Percentiles rank a stretch among this genome's conserved stretches.
Conservation (phyloP, 1,284 basidiomycete species). For the Melanopsichium pennsylvanicum region DNA sequence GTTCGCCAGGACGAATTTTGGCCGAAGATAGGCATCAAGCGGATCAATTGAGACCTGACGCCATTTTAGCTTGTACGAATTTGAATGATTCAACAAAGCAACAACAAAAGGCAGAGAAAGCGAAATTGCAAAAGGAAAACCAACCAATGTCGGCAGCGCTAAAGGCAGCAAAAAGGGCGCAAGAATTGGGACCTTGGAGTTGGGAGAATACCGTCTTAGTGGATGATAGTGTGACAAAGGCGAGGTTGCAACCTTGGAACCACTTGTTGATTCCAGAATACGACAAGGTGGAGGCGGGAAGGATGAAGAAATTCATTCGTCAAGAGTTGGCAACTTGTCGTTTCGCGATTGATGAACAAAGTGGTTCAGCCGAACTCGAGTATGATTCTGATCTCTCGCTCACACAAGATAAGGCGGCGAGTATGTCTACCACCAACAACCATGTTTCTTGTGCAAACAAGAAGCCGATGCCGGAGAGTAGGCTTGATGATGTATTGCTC, state of each 20-base stretch:
- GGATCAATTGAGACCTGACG: constrained; percentile 26
- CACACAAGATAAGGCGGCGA: too few species aligned
- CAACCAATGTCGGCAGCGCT: not conserved
- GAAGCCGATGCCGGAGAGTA: constrained; percentile 14
- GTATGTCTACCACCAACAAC: too few species aligned
- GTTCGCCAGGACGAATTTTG: constrained; percentile 6
- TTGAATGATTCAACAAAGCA: too few species aligned
- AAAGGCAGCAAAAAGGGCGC: not conserved
- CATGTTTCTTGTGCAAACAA: too few species aligned
- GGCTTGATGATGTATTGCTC: constrained; percentile 56
- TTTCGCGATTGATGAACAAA: too few species aligned
- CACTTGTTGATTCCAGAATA: constrained; percentile 60
- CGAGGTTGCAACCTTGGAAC: constrained; percentile 75
- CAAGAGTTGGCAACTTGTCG: constrained; percentile 14
- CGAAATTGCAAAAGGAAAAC: not conserved
- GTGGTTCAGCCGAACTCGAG: constrained; percentile 22
- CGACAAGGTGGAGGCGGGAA: constrained; percentile 21
- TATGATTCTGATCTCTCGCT: constrained; percentile 34
- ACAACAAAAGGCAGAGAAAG: not conserved
- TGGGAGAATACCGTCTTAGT: constrained; percentile 79
- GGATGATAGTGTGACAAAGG: constrained; percentile 82
- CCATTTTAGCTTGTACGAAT: too few species aligned
- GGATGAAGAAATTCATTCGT: constrained; percentile 23
- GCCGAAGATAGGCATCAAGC: constrained; percentile 32
- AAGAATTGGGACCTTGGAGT: constrained; percentile 66